Evolutionary conservation across 345 rosid genomes (phyloP).

Genomic region (Luvunga scandens): DNA sequence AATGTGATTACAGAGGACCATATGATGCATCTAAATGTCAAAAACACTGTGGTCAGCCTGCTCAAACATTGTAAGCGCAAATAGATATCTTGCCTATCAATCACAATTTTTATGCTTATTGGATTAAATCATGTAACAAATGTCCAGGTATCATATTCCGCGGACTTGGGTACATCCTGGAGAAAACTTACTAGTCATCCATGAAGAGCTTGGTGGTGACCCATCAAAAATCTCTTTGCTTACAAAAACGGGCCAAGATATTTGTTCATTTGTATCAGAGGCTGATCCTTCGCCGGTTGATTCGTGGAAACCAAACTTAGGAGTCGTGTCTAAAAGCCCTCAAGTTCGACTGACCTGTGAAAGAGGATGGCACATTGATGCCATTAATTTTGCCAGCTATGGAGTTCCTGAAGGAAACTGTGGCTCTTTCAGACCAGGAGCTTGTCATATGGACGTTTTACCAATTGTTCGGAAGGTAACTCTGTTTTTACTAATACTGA

Average conservation of each 20-base stretch:
- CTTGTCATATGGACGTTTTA: constrained; percentile 39
- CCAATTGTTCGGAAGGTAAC: constrained; percentile 40
- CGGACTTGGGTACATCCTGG: constrained; percentile 52
- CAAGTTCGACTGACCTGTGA: constrained; percentile 50
- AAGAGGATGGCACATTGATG: constrained; percentile 51
- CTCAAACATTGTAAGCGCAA: constrained; percentile 53
- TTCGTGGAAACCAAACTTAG: constrained; percentile 42
- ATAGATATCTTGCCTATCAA: background rate
- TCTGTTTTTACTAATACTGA: background rate
- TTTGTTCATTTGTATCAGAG: constrained; percentile 50
- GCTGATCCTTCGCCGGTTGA: constrained; percentile 50
- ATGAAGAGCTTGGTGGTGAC: constrained; percentile 66
- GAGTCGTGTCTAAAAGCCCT: constrained; percentile 30
- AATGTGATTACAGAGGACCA: constrained; percentile 57
- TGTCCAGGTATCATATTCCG: constrained; percentile 54
- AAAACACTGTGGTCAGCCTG: constrained; percentile 54
- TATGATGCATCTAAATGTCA: constrained; percentile 48
- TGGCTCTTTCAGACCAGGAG: constrained; percentile 41
- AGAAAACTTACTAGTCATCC: constrained; percentile 53
- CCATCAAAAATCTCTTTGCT: constrained; percentile 47
- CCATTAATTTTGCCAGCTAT: constrained; percentile 52
- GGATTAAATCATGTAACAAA: background rate
- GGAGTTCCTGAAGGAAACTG: constrained; percentile 60
- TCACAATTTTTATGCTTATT: background rate
- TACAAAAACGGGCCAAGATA: constrained; percentile 44